Evolutionary conservation across 192 early-diverging fungal species (phyloP), one percentile per base, ranked within the genome.

Genomic region (Mortierella alpina): DNA sequence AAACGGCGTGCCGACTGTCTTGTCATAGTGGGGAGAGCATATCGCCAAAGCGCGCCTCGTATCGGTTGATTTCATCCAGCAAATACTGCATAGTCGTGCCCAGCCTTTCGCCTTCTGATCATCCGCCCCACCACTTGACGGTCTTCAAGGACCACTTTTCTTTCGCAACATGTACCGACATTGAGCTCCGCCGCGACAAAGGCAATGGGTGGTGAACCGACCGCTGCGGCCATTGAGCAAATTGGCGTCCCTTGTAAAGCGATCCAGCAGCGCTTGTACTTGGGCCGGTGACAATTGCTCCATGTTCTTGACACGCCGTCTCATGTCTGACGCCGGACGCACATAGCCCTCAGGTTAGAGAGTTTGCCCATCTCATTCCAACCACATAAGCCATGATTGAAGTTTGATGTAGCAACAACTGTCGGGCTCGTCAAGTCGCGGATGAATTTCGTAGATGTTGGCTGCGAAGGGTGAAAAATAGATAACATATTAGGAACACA

Each of bases 371-470:
- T 31, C 56, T 18, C 47, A 22, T 31, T 71, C 60, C 14, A 71
- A 41, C 60, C 61, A 71, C 17, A 46, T 23, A 17, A 62, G 11
- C 60, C 70, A 71, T 22, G 57, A 22, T 15, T 22, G 18, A 3
- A 60, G 58, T 44, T 60, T 70, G 7, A 58, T 61, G 40, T 61
- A 60, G 59, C 58, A 70, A 11, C 68, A 70, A 41, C 31, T 22
- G 18, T 59, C 44, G 8, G 48, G 11, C 6, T 70, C 58, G 18
- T 61, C 39, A 2, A 58, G 68, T 31, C 6, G 44, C 22, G 48
- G 57, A n/a, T 70, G 57, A 12, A 70, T 61, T n/a, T 60, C 41
- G 48, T 60, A 70, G 13, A 59, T 39, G 52, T 60, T 70, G 44
- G 23, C 57, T 70, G 15, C 46, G 0, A 20, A 9, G 5, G 5